phyloP scores from a whole-genome alignment of 2,329 filamentous ascomycete genomes.

The Pyrenophora seminiperda region DNA sequence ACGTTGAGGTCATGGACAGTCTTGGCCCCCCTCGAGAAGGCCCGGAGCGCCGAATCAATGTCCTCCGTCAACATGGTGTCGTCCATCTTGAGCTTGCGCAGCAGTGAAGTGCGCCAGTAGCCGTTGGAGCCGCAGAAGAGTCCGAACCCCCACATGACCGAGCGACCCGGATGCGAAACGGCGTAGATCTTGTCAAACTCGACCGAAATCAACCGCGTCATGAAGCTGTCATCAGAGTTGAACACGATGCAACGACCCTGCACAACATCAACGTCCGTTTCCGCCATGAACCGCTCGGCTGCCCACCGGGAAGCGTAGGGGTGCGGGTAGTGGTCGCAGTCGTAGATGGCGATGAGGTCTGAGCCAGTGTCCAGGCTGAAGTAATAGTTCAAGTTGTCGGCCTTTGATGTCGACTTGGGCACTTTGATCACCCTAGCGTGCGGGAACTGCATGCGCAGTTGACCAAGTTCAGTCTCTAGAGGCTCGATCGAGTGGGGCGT shows the following conservation, averaged over 20 bases:
- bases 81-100: constrained; percentile 56
- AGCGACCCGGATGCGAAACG: constrained; percentile 56
- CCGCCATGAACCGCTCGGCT: constrained; percentile 53
- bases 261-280: constrained; percentile 54
- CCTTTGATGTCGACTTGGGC: constrained; percentile 56
- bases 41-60: constrained; percentile 56
- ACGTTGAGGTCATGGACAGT: constrained; percentile 57
- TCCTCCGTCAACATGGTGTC: constrained; percentile 58
- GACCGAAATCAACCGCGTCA: constrained; percentile 55
- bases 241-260: constrained; percentile 58
- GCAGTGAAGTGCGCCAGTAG: constrained; percentile 54
- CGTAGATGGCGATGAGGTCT: constrained; percentile 56
- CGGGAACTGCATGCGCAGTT: constrained; percentile 46
- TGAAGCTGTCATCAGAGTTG: constrained; percentile 52
- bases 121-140: constrained; percentile 58
- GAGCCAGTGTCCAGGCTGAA: constrained; percentile 52
- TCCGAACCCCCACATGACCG: constrained; percentile 55
- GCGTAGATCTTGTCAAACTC: constrained; percentile 61
- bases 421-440: constrained; percentile 56
- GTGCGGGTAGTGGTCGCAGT: constrained; percentile 58
- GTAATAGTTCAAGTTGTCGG: constrained; percentile 58
- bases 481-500: constrained; percentile 55
- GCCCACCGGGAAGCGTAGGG: constrained; percentile 57
- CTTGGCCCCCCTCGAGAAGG: constrained; percentile 51
- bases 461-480: constrained; percentile 51